A percentile compares a stretch with the other conserved stretches of the same genome.
phyloP scores from a whole-genome alignment of 2,329 filamentous ascomycete species.

The Dothidotthia symphoricarpi region DNA sequence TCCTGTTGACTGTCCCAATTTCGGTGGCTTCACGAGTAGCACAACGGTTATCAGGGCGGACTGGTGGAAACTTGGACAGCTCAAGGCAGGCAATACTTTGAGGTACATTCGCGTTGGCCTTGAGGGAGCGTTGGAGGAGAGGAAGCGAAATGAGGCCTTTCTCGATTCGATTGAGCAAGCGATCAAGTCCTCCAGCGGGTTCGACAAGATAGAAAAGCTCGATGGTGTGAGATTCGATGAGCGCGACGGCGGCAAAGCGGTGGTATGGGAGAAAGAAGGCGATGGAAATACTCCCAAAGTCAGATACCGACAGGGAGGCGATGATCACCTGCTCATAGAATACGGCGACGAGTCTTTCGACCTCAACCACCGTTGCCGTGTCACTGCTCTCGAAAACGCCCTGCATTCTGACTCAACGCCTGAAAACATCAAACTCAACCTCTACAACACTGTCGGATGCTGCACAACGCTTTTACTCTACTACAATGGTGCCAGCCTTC shows the following conservation, averaged over 20 bases:
- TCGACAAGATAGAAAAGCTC: constrained; percentile 24
- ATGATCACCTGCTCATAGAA: constrained; percentile 57
- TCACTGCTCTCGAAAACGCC: constrained; percentile 54
- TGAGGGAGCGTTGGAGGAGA: constrained; percentile 51
- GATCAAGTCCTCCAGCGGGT: constrained; percentile 24
- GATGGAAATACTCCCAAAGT: constrained; percentile 23
- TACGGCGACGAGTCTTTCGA: constrained; percentile 58
- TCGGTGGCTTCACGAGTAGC: constrained; percentile 60
- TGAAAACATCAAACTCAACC: constrained; percentile 38
- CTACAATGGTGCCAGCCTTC: constrained; percentile 43
- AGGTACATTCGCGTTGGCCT: constrained; percentile 53
- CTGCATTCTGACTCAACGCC: constrained; percentile 45
- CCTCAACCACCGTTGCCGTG: constrained; percentile 57
- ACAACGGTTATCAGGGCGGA: constrained; percentile 58
- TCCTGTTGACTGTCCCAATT: constrained; percentile 58
- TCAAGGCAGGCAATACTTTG: constrained; percentile 59
- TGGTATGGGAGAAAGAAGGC: constrained; percentile 31
- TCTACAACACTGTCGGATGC: constrained; percentile 55
- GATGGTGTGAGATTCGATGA: constrained; percentile 28
- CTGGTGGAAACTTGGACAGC: constrained; percentile 61
- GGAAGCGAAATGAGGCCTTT: constrained; percentile 47
- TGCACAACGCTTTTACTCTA: constrained; percentile 46
- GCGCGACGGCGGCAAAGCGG: constrained; percentile 26
- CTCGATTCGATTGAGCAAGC: constrained; percentile 46
- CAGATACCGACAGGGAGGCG: constrained; percentile 33